Base-by-base conservation (phyloP, 1,284 basidiomycete genomes). In the Naganishia liquefaciens region DNA sequence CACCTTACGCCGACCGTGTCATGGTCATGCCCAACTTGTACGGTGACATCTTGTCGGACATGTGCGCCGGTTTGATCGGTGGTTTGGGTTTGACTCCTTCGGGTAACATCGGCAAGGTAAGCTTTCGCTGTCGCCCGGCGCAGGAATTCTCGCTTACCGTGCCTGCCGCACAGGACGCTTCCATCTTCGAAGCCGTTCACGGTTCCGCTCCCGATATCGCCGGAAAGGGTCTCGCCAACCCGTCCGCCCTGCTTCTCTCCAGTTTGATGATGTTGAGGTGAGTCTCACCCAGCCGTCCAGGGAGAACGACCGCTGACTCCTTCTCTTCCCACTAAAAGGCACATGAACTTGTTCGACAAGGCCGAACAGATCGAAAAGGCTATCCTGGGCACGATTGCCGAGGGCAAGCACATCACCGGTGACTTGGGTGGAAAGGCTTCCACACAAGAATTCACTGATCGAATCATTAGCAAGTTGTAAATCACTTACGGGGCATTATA, bases 1-100 rank as follows among this genome's bases (percentile, higher is more conserved):
- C 81, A 70, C 96, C 96, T 11, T 99, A 88, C 82, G 85, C 91
- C 53, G 94, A 98, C 82, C 89, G 93, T 67, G 96, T 99, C 73
- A 99, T 99, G 95, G 96, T 99, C 72, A 99, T 99, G 95, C 96
- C 96, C 70, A 99, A 99, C 85, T 83, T 99, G 54, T 81, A 81
- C 78, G 82, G 82, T 79, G 95, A 97, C 80, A 99, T 99, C 78
- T 83, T 98, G 69, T 98, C 95, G 58, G 95, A 99, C 81, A 95
- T 99, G 89, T 97, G 95, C 71, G 96, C 96, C 69, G 96, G 95
- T 73, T 85, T 99, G 73, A 99, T 99, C 79, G 96, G 96, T 72
- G 96, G 96, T 74, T 85, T 99, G 70, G 96, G 95, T 72, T 84
- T 99, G 68, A 99, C 96, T 13, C 96, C 96, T 42, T 98, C 95